Evolutionary conservation across 352 stramenopile species (phyloP), one percentile per base, ranked within the genome.

Genomic region (Plasmopara halstedii): DNA sequence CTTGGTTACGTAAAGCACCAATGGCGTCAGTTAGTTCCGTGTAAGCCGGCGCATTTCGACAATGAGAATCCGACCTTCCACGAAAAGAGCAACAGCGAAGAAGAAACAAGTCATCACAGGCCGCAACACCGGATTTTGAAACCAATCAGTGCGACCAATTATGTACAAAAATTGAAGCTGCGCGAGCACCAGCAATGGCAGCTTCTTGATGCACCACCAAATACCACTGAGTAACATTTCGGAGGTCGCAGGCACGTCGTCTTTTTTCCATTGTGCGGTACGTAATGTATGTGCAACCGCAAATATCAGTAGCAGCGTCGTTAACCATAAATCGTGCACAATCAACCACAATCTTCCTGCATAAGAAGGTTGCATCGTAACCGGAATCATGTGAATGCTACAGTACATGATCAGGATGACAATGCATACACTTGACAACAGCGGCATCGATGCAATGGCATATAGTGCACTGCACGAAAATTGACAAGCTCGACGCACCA

Each of bases 391-490:
- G 27, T 73, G 51, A 42, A 88, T 51, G 37, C 71, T 85, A n/a
- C 59, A 62, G 41, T 46, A 72, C 25, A 68, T 68, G 33, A 75
- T 54, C 33, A 80, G 18, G 10, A 83, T 27, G 49, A 84, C 60
- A 33, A 83, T 66, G 21, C 57, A 56, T 19, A 83, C 31, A 27
- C 73, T 85, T 23, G 75, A 87, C n/a, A 90, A 33, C 8, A 84
- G 36, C 10, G 78, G 78, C 46, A 69, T 86, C 1, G 74, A 86
- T 21, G 78, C 71, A 25, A 86, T 39, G 0, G 70, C 73, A 56
- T 86, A 85, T 33, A 89, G 55, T 35, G 71, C 58, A 26, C 67
- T 85, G 62, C 78, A 89, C 26, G 75, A 88, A 39, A 87, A 73
- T 36, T 88, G 78, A 26, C 74, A 89, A 15, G 70, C 71, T 42